phyloP scores from a whole-genome alignment of 1,284 basidiomycete species.

The Austroboletus niveus region DNA sequence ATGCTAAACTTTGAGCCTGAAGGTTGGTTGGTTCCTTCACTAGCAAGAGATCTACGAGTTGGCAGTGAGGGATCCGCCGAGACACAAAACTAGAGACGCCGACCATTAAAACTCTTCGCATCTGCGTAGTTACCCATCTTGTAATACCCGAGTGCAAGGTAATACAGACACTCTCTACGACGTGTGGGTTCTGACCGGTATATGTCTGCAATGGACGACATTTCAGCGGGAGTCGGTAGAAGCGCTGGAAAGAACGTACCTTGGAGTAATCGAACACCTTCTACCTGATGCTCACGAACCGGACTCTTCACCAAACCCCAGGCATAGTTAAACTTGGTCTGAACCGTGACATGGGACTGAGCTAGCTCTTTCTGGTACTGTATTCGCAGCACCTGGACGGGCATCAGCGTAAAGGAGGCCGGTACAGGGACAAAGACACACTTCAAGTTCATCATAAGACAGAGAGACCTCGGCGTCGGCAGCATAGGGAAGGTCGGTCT shows the following conservation, averaged over 20 bases:
- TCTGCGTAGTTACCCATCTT: conserved; percentile 97
- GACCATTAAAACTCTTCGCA: conserved; percentile 91
- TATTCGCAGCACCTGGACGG: conserved; percentile 67
- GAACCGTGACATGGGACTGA: conserved; percentile 85
- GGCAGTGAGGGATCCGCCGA: neutral
- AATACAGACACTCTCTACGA: conserved; percentile 95
- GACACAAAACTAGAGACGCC: conserved; percentile 24
- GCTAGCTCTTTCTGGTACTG: conserved; percentile 89
- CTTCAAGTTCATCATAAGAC: conserved; percentile 87
- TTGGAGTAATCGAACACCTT: conserved; percentile 90
- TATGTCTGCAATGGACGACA: conserved; percentile 56
- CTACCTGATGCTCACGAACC: conserved; percentile 77
- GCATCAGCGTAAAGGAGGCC: conserved; percentile 1
- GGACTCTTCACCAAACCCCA: conserved; percentile 95
- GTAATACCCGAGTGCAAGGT: conserved; percentile 94
- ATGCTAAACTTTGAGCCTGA: conserved; percentile 85
- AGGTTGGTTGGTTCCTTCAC: conserved; percentile 94
- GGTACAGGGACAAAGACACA: conserved; percentile 29
- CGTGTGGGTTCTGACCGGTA: conserved; percentile 87
- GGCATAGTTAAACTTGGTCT: conserved; percentile 98
- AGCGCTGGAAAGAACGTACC: conserved; percentile 45
- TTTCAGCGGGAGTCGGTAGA: conserved; percentile 1
- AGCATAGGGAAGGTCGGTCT: conserved; percentile 92
- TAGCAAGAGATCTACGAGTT: conserved; percentile 70
- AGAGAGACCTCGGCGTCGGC: conserved; percentile 91